Percentiles rank a stretch among this genome's conserved stretches.
Evolutionary conservation across 805 yeast species (phyloP).

Genomic region (Candida boleticola): DNA sequence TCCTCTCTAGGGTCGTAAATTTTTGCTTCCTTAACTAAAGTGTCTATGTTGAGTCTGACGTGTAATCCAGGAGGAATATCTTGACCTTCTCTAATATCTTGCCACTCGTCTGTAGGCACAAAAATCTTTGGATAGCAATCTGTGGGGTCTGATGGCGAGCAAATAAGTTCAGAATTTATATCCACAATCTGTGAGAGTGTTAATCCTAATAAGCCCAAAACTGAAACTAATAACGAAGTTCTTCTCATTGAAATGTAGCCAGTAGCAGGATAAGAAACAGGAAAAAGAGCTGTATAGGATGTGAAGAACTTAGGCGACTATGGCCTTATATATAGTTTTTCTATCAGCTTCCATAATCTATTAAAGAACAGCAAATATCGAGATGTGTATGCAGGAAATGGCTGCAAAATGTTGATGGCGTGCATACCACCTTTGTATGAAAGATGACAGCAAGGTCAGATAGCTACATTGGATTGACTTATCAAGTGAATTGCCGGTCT

Average conservation of each 20-base stretch:
- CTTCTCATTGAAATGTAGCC: not conserved
- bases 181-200: constrained; percentile 10
- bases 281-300: too few species aligned
- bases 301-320: too few species aligned
- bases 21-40: constrained; percentile 69
- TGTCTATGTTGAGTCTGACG: constrained; percentile 70
- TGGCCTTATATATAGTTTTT: too few species aligned
- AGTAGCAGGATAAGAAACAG: too few species aligned
- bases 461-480: too few species aligned
- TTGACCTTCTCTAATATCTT: constrained; percentile 65
- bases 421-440: too few species aligned
- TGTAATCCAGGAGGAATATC: constrained; percentile 78
- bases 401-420: too few species aligned
- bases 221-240: not conserved
- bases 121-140: constrained; percentile 68
- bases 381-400: too few species aligned
- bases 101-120: constrained; percentile 68
- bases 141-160: constrained; percentile 24
- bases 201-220: not conserved
- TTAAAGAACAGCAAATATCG: too few species aligned
- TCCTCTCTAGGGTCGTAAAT: constrained; percentile 30
- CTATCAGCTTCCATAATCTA: too few species aligned
- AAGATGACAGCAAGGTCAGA: too few species aligned
- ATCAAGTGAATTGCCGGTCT: too few species aligned
- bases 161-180: constrained; percentile 11